Conservation (phyloP, 1,284 basidiomycete species). For the Naganishia liquefaciens region DNA sequence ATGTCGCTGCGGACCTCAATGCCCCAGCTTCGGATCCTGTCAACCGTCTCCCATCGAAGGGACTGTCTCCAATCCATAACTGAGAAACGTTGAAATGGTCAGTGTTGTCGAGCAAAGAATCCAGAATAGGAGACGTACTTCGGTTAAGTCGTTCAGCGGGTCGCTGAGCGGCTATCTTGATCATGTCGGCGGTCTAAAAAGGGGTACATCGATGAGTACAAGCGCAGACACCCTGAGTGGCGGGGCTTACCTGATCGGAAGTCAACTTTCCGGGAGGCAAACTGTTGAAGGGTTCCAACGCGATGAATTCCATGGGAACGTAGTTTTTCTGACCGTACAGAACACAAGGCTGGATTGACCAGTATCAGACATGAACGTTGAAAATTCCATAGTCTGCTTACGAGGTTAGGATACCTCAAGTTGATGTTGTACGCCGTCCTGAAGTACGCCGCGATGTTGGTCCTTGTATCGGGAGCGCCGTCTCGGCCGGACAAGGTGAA, state of each 20-base stretch:
- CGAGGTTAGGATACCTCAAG: conserved; percentile 45
- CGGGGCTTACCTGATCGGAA: conserved; percentile 38
- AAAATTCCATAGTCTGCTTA: too few species aligned
- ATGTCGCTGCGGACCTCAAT: conserved; percentile 48
- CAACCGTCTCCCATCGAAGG: conserved; percentile 44
- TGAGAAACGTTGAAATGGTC: conserved; percentile 22
- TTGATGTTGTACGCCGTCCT: conserved; percentile 47
- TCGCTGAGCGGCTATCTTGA: conserved; percentile 52
- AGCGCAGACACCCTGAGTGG: neutral
- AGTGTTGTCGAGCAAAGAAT: conserved; percentile 1
- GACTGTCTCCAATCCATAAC: conserved; percentile 47
- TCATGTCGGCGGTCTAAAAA: conserved; percentile 51
- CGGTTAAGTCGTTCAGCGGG: conserved; percentile 45
- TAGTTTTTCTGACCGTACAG: conserved; percentile 47
- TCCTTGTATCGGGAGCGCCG: conserved; percentile 41
- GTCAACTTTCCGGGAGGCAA: conserved; percentile 45
- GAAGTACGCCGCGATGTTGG: conserved; percentile 49
- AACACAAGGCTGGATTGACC: conserved; percentile 42
- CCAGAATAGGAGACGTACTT: conserved; percentile 38
- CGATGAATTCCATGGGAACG: conserved; percentile 51
- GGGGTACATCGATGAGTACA: conserved; percentile 29
- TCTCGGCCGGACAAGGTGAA: conserved; percentile 47
- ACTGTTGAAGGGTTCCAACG: conserved; percentile 47
- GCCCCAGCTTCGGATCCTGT: conserved; percentile 51
- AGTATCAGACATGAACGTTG: too few species aligned